Evolutionary conservation across 345 rosid species (phyloP).

Genomic region (Syzygium aqueum): DNA sequence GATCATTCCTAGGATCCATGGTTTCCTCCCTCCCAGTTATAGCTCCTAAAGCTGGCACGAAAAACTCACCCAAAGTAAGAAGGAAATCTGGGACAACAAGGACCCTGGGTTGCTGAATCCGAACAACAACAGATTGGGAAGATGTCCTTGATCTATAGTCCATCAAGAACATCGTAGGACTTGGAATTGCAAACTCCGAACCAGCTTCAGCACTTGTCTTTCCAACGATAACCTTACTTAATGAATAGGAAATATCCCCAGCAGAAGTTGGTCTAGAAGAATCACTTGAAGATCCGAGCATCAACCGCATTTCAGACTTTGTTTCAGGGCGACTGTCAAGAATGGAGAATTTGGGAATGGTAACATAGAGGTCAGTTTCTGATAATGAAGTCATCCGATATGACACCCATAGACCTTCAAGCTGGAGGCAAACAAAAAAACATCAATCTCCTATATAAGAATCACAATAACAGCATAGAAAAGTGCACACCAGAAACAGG

Average conservation of each 20-base stretch:
- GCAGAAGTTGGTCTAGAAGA: slow-evolving; percentile 63
- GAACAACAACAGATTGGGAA: slow-evolving; percentile 77
- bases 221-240: slow-evolving; percentile 42
- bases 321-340: slow-evolving; percentile 81
- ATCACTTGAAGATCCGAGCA: slow-evolving; percentile 96
- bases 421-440: slow-evolving; percentile 33
- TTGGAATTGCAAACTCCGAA: slow-evolving; percentile 45
- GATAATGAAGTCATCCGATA: slow-evolving; percentile 83
- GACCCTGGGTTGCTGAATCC: slow-evolving; percentile 90
- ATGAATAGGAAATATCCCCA: slow-evolving; percentile 46
- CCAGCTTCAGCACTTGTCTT: slow-evolving; percentile 35
- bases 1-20: slow-evolving; percentile 89
- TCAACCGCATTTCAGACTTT: slow-evolving; percentile 94
- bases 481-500: not conserved
- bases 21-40: slow-evolving; percentile 93
- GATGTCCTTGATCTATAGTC: slow-evolving; percentile 89
- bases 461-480: not conserved
- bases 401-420: slow-evolving; percentile 95
- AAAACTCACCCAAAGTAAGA: slow-evolving; percentile 88
- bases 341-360: slow-evolving; percentile 82
- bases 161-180: slow-evolving; percentile 90
- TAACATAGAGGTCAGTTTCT: slow-evolving; percentile 88
- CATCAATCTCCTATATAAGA: not conserved
- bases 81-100: slow-evolving; percentile 98
- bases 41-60: slow-evolving; percentile 82